phyloP scores from a whole-genome alignment of 768 basidiomycete species.

The Termitomyces sp. region DNA sequence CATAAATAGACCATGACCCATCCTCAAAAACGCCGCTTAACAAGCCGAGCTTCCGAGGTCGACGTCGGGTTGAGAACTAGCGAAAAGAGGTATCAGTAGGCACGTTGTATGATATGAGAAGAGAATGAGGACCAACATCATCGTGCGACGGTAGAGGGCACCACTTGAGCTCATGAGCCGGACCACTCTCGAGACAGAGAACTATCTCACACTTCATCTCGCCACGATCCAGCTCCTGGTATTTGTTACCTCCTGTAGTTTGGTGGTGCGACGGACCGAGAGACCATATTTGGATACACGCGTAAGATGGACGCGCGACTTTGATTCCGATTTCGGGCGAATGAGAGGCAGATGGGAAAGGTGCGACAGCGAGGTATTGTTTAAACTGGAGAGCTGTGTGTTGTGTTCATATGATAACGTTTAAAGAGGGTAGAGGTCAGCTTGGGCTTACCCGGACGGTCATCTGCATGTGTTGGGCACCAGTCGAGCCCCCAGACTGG shows the following conservation, averaged over 20 bases:
- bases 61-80: constrained; percentile 11
- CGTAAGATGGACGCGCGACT: constrained; percentile 47
- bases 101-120: not conserved
- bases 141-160: constrained; percentile 88
- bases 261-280: constrained; percentile 23
- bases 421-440: not conserved
- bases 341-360: constrained; percentile 63
- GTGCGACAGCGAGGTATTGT: constrained; percentile 85
- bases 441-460: constrained; percentile 45
- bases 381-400: constrained; percentile 50
- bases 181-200: constrained; percentile 78
- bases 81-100: not conserved
- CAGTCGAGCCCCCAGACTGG: constrained; percentile 92
- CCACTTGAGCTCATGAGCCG: constrained; percentile 85
- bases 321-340: constrained; percentile 66
- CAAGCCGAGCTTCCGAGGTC: constrained; percentile 69
- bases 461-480: constrained; percentile 71
- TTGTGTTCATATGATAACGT: constrained; percentile 27
- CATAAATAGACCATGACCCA: constrained; percentile 76
- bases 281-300: constrained; percentile 89
- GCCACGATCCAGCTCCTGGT: constrained; percentile 30
- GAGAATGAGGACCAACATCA: constrained; percentile 23
- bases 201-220: constrained; percentile 79
- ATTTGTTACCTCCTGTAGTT: not conserved
- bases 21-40: constrained; percentile 86